These are phyloP conservation scores for Geotrichum europaeum DNA, from an alignment of 1,139 yeast species.

Conservation along the genomic window DNA sequence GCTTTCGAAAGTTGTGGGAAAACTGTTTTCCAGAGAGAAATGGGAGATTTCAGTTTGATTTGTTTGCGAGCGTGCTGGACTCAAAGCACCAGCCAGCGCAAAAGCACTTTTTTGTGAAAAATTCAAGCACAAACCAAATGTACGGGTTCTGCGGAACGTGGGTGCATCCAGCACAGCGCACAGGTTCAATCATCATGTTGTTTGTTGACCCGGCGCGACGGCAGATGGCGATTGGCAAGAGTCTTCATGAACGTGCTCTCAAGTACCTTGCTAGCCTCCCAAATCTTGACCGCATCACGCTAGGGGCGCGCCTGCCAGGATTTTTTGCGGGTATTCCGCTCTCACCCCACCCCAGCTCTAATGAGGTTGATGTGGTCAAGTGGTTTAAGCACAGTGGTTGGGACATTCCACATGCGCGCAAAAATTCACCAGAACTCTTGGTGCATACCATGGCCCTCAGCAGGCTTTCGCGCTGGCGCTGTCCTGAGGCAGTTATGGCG, in stretches of 20 bases:
- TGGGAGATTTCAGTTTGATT: neutral
- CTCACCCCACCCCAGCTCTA: neutral
- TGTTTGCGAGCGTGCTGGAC: neutral
- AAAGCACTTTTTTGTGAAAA: slow-evolving; percentile 54
- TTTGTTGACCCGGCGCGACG: slow-evolving; percentile 54
- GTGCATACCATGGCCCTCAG: neutral
- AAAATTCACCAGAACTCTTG: neutral
- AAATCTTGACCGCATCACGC: slow-evolving; percentile 39
- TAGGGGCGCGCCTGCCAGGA: slow-evolving; percentile 54
- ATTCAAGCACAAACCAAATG: slow-evolving; percentile 50
- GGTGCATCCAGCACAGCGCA: slow-evolving; percentile 38
- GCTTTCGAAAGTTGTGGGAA: slow-evolving; percentile 42
- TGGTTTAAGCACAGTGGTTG: slow-evolving; percentile 33
- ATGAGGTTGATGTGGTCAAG: slow-evolving; percentile 20
- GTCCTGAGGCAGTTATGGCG: neutral
- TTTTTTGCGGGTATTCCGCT: slow-evolving; percentile 39
- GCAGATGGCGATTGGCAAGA: slow-evolving; percentile 53
- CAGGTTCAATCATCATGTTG: slow-evolving; percentile 46
- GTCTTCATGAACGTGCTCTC: slow-evolving; percentile 51
- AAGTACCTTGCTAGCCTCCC: slow-evolving; percentile 46
- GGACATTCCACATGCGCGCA: slow-evolving; percentile 20
- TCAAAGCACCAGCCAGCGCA: slow-evolving; percentile 16
- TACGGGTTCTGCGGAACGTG: slow-evolving; percentile 58
- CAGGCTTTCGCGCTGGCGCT: neutral
- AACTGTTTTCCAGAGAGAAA: slow-evolving; percentile 27